Conservation (phyloP, 1,284 basidiomycete species). For the Spongiforma sp. region DNA sequence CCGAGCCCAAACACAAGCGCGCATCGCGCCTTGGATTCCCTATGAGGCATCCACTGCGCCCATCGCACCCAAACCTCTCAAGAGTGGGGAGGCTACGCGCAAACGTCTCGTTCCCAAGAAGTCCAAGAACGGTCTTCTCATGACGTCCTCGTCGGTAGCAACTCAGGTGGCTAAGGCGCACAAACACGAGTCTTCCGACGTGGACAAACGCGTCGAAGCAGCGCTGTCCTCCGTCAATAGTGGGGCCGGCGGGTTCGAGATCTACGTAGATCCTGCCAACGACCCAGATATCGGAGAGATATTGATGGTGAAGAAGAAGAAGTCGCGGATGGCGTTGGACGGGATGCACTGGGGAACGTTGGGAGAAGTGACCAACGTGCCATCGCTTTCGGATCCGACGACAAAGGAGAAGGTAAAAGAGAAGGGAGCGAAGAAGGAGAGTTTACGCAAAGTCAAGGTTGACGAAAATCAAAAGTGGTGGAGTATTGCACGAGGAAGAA, state of each 20-base stretch:
- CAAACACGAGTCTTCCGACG: conserved; percentile 62
- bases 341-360: conserved; percentile 65
- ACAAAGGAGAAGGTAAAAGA: conserved; percentile 39
- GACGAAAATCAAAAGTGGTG: conserved; percentile 78
- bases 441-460: conserved; percentile 43
- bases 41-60: conserved; percentile 36
- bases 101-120: conserved; percentile 77
- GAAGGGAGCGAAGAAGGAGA: conserved; percentile 32
- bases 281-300: conserved; percentile 73
- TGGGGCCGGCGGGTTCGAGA: conserved; percentile 64
- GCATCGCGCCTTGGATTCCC: conserved; percentile 43
- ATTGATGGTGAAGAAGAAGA: conserved; percentile 80
- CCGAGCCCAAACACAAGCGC: too few species aligned
- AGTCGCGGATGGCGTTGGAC: conserved; percentile 65
- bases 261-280: conserved; percentile 70
- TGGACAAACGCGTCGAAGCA: conserved; percentile 63
- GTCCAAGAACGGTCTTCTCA: conserved; percentile 65
- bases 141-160: conserved; percentile 37
- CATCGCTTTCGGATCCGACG: conserved; percentile 33
- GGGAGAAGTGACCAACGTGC: conserved; percentile 67
- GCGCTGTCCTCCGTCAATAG: conserved; percentile 40
- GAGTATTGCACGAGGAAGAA: conserved; percentile 73
- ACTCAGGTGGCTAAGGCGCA: conserved; percentile 43
- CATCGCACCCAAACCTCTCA: conserved; percentile 34
- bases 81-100: conserved; percentile 39